phyloP scores from a whole-genome alignment of 768 basidiomycete species.

The Nidularia sp. region DNA sequence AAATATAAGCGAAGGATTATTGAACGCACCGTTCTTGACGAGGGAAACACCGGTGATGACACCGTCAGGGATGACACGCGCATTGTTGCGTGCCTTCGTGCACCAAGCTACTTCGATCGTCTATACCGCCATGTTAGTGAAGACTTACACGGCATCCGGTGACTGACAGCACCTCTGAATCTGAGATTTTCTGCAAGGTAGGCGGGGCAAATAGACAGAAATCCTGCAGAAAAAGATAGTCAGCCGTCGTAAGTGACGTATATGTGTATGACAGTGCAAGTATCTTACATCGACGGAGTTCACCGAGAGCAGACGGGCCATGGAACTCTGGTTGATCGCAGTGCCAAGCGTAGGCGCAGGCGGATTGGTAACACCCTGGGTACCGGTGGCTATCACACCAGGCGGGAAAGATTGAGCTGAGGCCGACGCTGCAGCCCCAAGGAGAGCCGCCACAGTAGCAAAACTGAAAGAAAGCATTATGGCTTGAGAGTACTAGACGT shows the following conservation, averaged over 20 bases:
- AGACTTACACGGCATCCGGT: neutral
- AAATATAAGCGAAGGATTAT: neutral
- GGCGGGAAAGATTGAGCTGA: conserved; percentile 11
- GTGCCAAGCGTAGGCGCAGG: conserved; percentile 33
- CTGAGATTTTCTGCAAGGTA: conserved; percentile 19
- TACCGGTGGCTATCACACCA: conserved; percentile 39
- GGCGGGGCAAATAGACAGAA: conserved; percentile 43
- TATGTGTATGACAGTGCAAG: neutral
- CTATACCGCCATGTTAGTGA: conserved; percentile 10
- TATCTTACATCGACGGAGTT: conserved; percentile 34
- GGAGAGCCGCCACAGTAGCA: conserved; percentile 1
- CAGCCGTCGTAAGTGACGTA: neutral
- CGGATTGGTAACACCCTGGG: conserved; percentile 35
- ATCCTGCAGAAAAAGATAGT: conserved; percentile 18
- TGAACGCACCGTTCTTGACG: conserved; percentile 29
- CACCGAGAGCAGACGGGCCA: conserved; percentile 30
- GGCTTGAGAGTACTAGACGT: neutral
- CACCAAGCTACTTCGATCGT: conserved; percentile 44
- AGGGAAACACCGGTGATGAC: conserved; percentile 35
- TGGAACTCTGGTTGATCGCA: conserved; percentile 35
- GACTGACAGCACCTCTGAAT: conserved; percentile 30
- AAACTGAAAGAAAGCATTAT: conserved; percentile 8
- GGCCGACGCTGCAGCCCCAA: neutral
- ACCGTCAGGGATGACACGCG: conserved; percentile 41
- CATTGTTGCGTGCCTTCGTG: conserved; percentile 37